A percentile compares a stretch with the other conserved stretches of the same genome.
Conservation (phyloP, 2,329 filamentous ascomycete genomes). For the Stagonosporopsis tanaceti region DNA sequence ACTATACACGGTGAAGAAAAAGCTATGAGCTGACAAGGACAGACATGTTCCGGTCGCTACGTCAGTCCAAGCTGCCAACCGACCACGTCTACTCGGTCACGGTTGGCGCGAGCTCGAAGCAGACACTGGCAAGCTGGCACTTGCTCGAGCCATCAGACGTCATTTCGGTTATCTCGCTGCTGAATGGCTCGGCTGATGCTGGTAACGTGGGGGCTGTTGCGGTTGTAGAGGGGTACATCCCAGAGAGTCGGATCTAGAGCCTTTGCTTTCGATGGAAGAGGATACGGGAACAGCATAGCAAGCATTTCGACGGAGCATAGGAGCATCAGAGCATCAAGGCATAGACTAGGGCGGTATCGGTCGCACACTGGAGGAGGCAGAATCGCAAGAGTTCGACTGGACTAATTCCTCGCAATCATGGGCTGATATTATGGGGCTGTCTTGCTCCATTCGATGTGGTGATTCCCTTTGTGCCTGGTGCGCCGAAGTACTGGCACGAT, state of each 20-base stretch:
- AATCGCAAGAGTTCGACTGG: conserved; percentile 2
- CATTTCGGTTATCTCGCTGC: conserved; percentile 68
- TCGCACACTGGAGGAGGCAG: conserved; percentile 9
- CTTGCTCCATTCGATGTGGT: neutral
- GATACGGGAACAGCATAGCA: conserved; percentile 8
- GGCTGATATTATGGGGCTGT: neutral
- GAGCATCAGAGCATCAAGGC: conserved; percentile 18
- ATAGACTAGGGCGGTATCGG: conserved; percentile 14
- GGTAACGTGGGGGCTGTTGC: conserved; percentile 52
- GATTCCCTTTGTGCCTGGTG: neutral
- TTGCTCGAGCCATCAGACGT: conserved; percentile 88
- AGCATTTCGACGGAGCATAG: conserved; percentile 32
- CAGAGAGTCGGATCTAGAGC: conserved; percentile 41
- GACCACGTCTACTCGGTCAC: conserved; percentile 88
- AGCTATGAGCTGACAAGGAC: conserved; percentile 17
- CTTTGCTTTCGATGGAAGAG: conserved; percentile 11
- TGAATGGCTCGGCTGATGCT: conserved; percentile 60
- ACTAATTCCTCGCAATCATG: neutral
- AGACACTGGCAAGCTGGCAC: conserved; percentile 90
- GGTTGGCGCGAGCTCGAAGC: conserved; percentile 89
- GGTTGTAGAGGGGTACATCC: conserved; percentile 50
- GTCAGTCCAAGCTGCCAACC: conserved; percentile 62
- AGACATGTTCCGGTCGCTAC: conserved; percentile 85
- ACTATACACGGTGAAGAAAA: neutral
- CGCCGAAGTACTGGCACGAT: neutral